A percentile compares a stretch with the other conserved stretches of the same genome.
Conservation (phyloP, 2,329 filamentous ascomycete genomes). For the Simplicillium sp. region DNA sequence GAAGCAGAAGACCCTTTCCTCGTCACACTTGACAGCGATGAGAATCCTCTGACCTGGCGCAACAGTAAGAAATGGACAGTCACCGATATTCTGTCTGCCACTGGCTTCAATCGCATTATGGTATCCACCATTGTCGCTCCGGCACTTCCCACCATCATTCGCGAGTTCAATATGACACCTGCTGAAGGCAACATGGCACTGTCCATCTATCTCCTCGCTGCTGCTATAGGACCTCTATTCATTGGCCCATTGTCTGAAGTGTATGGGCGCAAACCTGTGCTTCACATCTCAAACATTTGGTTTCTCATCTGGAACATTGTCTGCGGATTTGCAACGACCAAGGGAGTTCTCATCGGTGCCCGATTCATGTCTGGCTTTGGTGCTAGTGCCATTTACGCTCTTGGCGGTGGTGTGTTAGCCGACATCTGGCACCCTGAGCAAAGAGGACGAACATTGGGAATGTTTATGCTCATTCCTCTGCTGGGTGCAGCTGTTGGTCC, state of each 20-base stretch:
- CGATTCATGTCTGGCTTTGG: slow-evolving; percentile 39
- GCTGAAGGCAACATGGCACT: slow-evolving; percentile 36
- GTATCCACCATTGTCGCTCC: slow-evolving; percentile 44
- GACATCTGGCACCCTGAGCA: slow-evolving; percentile 37
- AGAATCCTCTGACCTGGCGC: slow-evolving; percentile 30
- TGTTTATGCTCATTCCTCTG: slow-evolving; percentile 28
- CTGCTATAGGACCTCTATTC: slow-evolving; percentile 31
- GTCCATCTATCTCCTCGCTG: slow-evolving; percentile 32
- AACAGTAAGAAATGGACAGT: slow-evolving; percentile 34
- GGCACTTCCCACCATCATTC: slow-evolving; percentile 35
- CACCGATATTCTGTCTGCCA: slow-evolving; percentile 36
- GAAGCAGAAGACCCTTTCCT: slow-evolving; percentile 12
- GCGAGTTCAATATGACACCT: slow-evolving; percentile 39
- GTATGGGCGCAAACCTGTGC: slow-evolving; percentile 31
- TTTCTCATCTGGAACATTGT: slow-evolving; percentile 40
- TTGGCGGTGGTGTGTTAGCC: slow-evolving; percentile 35
- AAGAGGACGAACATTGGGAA: slow-evolving; percentile 28
- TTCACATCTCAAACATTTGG: slow-evolving; percentile 34
- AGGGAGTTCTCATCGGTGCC: slow-evolving; percentile 29
- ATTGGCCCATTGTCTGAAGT: slow-evolving; percentile 37
- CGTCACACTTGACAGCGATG: slow-evolving; percentile 16
- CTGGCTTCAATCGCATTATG: slow-evolving; percentile 41
- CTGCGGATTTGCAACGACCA: slow-evolving; percentile 29
- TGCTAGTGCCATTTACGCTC: slow-evolving; percentile 32
- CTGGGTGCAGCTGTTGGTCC: slow-evolving; percentile 28